Base-by-base conservation (phyloP, 75 land plant genomes). In the Azolla pinnata region DNA sequence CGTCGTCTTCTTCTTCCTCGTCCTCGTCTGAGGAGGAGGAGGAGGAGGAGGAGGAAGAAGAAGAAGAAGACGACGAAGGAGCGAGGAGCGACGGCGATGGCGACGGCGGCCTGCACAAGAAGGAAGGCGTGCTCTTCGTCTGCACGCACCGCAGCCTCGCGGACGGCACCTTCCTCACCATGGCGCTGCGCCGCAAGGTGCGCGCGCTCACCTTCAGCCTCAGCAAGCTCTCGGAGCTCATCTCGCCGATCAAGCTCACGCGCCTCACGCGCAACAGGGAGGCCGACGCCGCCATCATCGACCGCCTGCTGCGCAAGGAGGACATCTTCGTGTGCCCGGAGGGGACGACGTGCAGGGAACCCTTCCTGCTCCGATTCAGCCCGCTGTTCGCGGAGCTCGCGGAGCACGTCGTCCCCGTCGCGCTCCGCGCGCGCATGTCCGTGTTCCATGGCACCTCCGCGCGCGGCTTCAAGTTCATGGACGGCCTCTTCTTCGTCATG, bases 121-220 rank as follows among this genome's bases (percentile, higher is more conserved):
- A 44, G 27, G 28, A 44, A 85, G 97, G 97, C 5, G 83, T 89
- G 26, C 75, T 93, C 46, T 81, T 89, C 31, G 80, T 89, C 0
- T 93, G 98, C 80, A 79, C 88, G 63, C 98, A 93, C 67, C 59
- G 96, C 1, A 86, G 96, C 4, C 71, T 89, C 10, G 64, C 91
- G 0, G 98, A 93, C 59, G 90, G 90, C 1, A 86, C 89, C 21
- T 67, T 89, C 44, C 59, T 70, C 4, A 79, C 87, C 0, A 85
- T 80, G 16, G 90, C 96, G 4, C 74, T 85, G 12, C 81, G 98
- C 1, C 51, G 90, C 5, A 80, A 81, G 49, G 72, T 93, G 20
- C 83, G 87, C 46, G 83, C 87, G 2, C 84, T 93, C 55, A 83
- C 87, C 12, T 93, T 88, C 60, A 85, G 90, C 71, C 81, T 89